These are phyloP conservation scores for Syzygium syzygioides DNA, from an alignment of 441 rosid species.

Conservation along the genomic window DNA sequence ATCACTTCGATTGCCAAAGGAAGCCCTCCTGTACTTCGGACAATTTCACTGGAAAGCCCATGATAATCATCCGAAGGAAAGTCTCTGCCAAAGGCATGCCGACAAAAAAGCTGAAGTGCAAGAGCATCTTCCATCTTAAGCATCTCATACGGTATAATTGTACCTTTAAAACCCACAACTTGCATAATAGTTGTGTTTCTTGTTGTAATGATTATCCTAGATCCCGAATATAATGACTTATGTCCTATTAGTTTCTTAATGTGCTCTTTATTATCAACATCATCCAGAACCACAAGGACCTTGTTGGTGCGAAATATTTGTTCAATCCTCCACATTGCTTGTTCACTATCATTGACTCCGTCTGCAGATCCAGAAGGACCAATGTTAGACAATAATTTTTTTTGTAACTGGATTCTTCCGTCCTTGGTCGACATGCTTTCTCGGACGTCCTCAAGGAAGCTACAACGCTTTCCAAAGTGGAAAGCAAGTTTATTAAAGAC, in stretches of 20 bases:
- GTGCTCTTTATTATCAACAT: background rate
- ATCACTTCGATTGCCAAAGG: background rate
- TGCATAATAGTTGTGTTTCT: accelerated
- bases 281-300: background rate
- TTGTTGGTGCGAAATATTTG: accelerated
- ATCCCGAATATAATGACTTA: background rate
- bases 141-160: background rate
- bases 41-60: accelerated
- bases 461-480: background rate
- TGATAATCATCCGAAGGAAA: background rate
- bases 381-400: background rate
- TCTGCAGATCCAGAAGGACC: accelerated
- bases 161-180: accelerated
- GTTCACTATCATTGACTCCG: accelerated
- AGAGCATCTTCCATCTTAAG: background rate
- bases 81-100: accelerated
- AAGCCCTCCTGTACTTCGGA: accelerated
- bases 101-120: background rate
- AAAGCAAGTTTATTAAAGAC: background rate
- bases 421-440: accelerated
- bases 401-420: background rate
- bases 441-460: accelerated
- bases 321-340: background rate
- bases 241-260: background rate
- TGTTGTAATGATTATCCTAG: background rate